A percentile compares a stretch with the other conserved stretches of the same genome.
These are phyloP conservation scores for Phytophthora colocasiae DNA, from an alignment of 352 stramenopile species.

Conservation along the genomic window DNA sequence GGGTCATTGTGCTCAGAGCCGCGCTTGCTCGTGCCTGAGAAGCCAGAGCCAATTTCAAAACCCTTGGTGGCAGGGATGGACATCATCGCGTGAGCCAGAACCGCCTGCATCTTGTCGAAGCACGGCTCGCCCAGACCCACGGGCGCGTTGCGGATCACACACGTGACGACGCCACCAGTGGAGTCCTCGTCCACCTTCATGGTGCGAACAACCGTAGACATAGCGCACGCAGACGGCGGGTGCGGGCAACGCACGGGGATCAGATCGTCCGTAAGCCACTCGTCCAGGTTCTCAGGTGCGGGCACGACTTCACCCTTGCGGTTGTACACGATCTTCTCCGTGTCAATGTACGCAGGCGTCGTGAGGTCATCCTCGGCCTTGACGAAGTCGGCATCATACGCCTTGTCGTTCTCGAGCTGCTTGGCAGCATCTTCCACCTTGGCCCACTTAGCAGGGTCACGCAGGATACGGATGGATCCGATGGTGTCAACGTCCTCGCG, in stretches of 20 bases:
- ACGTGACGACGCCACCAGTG: slow-evolving; percentile 96
- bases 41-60: slow-evolving; percentile 97
- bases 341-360: slow-evolving; percentile 93
- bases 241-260: slow-evolving; percentile 96
- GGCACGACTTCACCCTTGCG: slow-evolving; percentile 72
- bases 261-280: slow-evolving; percentile 85
- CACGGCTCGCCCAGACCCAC: slow-evolving; percentile 97
- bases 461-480: slow-evolving; percentile 84
- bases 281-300: slow-evolving; percentile 56
- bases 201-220: slow-evolving; percentile 96
- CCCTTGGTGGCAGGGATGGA: slow-evolving; percentile 99
- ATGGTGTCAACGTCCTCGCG: slow-evolving; percentile 87
- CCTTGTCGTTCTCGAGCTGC: slow-evolving; percentile 68
- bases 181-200: slow-evolving; percentile 92
- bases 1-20: slow-evolving; percentile 99
- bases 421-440: slow-evolving; percentile 48
- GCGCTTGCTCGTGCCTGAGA: slow-evolving; percentile 95
- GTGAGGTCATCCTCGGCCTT: slow-evolving; percentile 54
- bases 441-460: slow-evolving; percentile 71
- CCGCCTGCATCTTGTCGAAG: slow-evolving; percentile 99
- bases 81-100: slow-evolving; percentile 98
- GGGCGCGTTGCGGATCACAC: slow-evolving; percentile 96
- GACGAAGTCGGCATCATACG: slow-evolving; percentile 83
- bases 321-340: slow-evolving; percentile 92
- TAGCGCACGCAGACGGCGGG: slow-evolving; percentile 91